Evolutionary conservation across 805 yeast genomes (phyloP).

Genomic region (Ascoidea asiatica): DNA sequence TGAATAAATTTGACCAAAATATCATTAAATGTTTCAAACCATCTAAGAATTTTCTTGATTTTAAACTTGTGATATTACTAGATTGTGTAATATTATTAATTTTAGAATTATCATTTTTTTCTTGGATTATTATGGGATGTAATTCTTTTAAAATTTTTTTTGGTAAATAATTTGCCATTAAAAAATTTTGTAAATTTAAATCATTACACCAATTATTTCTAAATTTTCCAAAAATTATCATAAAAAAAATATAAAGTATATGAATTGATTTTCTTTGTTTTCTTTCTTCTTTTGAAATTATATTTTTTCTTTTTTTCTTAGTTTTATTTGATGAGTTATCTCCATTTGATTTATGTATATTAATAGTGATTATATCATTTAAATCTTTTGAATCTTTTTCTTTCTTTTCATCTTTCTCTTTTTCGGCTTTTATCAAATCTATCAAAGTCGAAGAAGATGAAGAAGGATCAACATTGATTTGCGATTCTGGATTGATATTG

Average conservation of each 20-base stretch:
- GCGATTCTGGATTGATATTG: slow-evolving; percentile 2
- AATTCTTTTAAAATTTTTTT: slow-evolving; percentile 30
- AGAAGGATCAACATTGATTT: slow-evolving; percentile 12
- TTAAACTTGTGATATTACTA: slow-evolving; percentile 34
- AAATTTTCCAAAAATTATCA: slow-evolving; percentile 53
- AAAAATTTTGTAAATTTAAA: slow-evolving; percentile 20
- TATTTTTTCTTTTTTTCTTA: slow-evolving; percentile 14
- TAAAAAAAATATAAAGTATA: slow-evolving; percentile 37
- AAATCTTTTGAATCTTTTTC: slow-evolving; percentile 25
- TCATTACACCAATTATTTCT: slow-evolving; percentile 70
- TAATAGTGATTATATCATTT: slow-evolving; percentile 17
- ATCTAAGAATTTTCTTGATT: slow-evolving; percentile 60
- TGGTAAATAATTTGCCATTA: slow-evolving; percentile 35
- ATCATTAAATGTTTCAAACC: slow-evolving; percentile 57
- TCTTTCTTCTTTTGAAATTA: slow-evolving; percentile 44
- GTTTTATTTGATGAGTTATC: slow-evolving; percentile 13
- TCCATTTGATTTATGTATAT: slow-evolving; percentile 11
- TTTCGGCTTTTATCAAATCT: slow-evolving; percentile 11
- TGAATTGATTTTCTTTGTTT: slow-evolving; percentile 40
- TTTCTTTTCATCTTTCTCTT: slow-evolving; percentile 16
- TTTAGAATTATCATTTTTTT: slow-evolving; percentile 19
- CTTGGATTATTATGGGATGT: slow-evolving; percentile 28
- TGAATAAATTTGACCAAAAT: slow-evolving; percentile 44
- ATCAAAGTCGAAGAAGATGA: slow-evolving; percentile 7
- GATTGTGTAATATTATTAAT: no score